Base-by-base conservation (phyloP, 306 rosid species). In the Malus asiatica region DNA sequence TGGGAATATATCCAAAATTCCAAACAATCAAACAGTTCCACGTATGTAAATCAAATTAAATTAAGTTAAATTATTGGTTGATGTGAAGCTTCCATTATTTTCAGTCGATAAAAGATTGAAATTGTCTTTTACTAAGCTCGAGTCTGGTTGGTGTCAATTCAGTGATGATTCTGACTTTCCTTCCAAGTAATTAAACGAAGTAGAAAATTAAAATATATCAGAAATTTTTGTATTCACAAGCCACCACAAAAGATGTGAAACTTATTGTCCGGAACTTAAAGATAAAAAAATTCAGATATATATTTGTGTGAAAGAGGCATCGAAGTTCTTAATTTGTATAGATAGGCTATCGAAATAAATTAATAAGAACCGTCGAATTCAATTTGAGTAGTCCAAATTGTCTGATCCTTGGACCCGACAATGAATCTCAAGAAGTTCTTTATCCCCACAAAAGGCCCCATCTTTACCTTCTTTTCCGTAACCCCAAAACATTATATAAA, bases 381-480 rank as follows among this genome's bases (percentile, higher is more conserved):
- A 35, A 35, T 35, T 35, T 35, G 0, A 35, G 2, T 35, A 35
- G 40, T 6, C 0, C 0, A 35, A 33, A 33, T 33, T 33, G 2
- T 1, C 10, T 38, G 2, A 38, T 38, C 0, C 0, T 38, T 7
- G 2, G 0, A 1, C 10, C 2, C 9, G 0, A 38, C 10, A 38
- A 38, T 38, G 10, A 38, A 38, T 38, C 2, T 2, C 10, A 1
- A 38, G 42, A 38, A 38, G 42, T 38, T 1, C 2, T 38, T 38
- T 35, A 2, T 35, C 76, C 73, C 84, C 27, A 69, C 72, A 75
- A 69, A 60, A 52, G 29, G 55, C 42, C 52, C 63, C 66, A 44
- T 27, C 67, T 78, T 46, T 40, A 38, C 68, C 60, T 63, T 69
- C 59, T 72, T 86, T 71, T 76, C 59, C 40, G 46, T 59, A 48